Evolutionary conservation across 140 eudicot genomes (phyloP).

Genomic region (Bidens hawaiensis): DNA sequence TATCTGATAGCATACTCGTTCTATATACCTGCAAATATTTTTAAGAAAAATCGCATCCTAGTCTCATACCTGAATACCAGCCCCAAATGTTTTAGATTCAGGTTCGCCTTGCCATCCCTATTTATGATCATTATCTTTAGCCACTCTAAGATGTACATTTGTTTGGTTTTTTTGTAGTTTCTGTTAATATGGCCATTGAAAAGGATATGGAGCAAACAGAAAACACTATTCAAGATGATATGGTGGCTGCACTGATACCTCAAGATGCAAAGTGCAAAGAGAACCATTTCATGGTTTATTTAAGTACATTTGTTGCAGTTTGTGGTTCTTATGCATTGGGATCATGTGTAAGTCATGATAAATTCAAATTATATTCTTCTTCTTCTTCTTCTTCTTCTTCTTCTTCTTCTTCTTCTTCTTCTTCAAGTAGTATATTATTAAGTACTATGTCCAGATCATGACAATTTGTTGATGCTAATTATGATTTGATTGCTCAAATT

Average conservation of each 20-base stretch:
- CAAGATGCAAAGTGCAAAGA: slow-evolving; percentile 16
- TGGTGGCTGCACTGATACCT: slow-evolving; percentile 40
- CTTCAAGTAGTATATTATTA: background rate
- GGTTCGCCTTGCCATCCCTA: background rate
- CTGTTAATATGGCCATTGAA: slow-evolving; percentile 24
- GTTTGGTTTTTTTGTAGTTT: background rate
- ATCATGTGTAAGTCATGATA: slow-evolving; percentile 62
- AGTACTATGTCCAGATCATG: slow-evolving; percentile 3
- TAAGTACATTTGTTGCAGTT: slow-evolving; percentile 86
- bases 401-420: no score
- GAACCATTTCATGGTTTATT: slow-evolving; percentile 53
- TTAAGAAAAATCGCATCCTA: no score
- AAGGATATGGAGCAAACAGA: slow-evolving; percentile 37
- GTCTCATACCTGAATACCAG: background rate
- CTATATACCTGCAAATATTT: no score
- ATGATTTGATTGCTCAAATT: background rate
- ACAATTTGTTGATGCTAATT: slow-evolving; percentile 2
- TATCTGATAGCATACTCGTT: no score
- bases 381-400: no score
- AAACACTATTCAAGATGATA: slow-evolving; percentile 31
- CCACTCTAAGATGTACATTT: background rate
- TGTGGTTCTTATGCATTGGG: slow-evolving; percentile 97
- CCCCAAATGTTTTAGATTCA: background rate
- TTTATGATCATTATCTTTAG: background rate
- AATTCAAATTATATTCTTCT: background rate